phyloP scores from a whole-genome alignment of 805 yeast genomes.

The Nakazawaea sp. region DNA sequence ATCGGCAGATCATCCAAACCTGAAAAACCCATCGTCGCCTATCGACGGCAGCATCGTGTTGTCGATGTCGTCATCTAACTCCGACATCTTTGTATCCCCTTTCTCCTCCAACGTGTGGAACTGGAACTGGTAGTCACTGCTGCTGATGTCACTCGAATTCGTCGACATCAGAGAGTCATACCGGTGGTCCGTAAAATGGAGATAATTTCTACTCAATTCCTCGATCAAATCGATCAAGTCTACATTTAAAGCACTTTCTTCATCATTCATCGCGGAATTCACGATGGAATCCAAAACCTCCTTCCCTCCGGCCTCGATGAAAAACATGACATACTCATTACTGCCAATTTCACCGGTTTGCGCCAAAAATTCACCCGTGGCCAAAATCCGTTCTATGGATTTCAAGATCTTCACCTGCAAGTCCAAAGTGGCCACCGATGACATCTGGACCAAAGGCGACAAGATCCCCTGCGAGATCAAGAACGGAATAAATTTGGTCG shows the following conservation, averaged over 20 bases:
- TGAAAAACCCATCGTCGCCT: slow-evolving; percentile 11
- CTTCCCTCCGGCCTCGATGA: slow-evolving; percentile 8
- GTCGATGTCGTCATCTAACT: neutral
- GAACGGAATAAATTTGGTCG: slow-evolving; percentile 9
- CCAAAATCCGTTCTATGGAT: slow-evolving; percentile 10
- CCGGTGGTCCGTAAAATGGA: neutral
- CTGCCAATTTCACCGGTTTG: slow-evolving; percentile 3
- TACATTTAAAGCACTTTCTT: slow-evolving; percentile 6
- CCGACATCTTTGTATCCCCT: neutral
- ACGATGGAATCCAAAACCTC: slow-evolving; percentile 8
- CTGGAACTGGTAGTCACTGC: slow-evolving; percentile 5
- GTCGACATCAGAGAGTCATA: slow-evolving; percentile 1
- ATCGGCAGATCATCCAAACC: slow-evolving; percentile 8
- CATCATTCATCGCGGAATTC: slow-evolving; percentile 5
- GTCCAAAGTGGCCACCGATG: slow-evolving; percentile 1
- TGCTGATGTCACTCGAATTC: slow-evolving; percentile 5
- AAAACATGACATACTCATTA: slow-evolving; percentile 8
- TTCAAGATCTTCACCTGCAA: slow-evolving; percentile 6
- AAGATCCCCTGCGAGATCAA: slow-evolving; percentile 10
- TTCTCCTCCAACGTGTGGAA: neutral
- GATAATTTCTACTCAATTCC: neutral
- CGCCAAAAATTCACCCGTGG: slow-evolving; percentile 8
- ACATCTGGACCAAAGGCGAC: slow-evolving; percentile 7
- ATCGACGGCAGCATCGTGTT: slow-evolving; percentile 4
- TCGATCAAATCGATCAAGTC: slow-evolving; percentile 5